Percentiles rank a stretch among this genome's conserved stretches.
Evolutionary conservation across 192 early-diverging fungal genomes (phyloP).

Genomic region (Tieghemiomyces parasiticus): DNA sequence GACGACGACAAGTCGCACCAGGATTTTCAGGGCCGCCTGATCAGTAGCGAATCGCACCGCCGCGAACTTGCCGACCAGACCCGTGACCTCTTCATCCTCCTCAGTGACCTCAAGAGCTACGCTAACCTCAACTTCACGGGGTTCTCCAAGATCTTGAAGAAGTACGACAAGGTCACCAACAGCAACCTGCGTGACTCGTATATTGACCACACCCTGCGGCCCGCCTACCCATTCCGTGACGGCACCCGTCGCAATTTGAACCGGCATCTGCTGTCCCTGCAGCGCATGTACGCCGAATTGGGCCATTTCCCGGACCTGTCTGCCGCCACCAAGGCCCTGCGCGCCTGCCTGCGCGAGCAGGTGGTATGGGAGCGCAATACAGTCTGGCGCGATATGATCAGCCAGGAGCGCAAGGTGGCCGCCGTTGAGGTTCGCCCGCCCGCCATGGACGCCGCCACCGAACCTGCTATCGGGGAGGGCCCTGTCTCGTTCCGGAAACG

Average conservation of each 20-base stretch:
- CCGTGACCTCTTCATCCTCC: constrained; percentile 64
- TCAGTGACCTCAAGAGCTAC: constrained; percentile 77
- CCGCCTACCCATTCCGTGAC: constrained; percentile 51
- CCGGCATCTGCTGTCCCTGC: constrained; percentile 40
- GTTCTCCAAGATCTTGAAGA: constrained; percentile 91
- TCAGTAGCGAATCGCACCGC: constrained; percentile 17
- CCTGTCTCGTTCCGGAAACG: neutral
- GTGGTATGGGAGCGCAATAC: constrained; percentile 96
- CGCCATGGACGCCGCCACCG: constrained; percentile 25
- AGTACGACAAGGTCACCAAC: constrained; percentile 90
- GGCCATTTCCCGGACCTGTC: constrained; percentile 41
- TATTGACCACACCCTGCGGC: constrained; percentile 44
- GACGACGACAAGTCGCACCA: constrained; percentile 3
- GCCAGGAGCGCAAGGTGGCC: constrained; percentile 63
- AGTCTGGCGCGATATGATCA: constrained; percentile 95
- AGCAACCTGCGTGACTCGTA: constrained; percentile 56
- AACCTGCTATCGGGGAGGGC: no score
- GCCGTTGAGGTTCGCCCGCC: constrained; percentile 54
- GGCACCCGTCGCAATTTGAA: constrained; percentile 43
- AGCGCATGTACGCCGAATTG: constrained; percentile 47
- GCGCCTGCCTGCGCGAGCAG: constrained; percentile 68
- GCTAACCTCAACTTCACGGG: constrained; percentile 82
- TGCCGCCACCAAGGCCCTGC: constrained; percentile 56
- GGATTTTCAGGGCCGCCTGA: neutral
- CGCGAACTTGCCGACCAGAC: constrained; percentile 27